phyloP scores from a whole-genome alignment of 495 filamentous ascomycete species.

The Podospora appendiculata region DNA sequence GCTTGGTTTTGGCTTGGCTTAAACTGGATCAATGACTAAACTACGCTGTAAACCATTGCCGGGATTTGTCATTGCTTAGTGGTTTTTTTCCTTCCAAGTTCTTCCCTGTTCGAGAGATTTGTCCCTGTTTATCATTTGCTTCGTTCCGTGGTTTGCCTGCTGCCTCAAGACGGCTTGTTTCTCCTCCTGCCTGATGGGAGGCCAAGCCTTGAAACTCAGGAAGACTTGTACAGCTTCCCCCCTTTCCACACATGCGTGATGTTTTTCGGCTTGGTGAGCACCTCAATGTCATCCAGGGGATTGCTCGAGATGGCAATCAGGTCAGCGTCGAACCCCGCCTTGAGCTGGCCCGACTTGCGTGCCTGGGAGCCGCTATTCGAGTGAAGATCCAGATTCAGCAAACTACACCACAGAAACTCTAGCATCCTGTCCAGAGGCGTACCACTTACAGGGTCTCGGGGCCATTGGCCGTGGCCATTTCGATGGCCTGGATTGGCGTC shows the following conservation, averaged over 20 bases:
- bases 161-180: too few relatives aligned
- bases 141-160: too few relatives aligned
- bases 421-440: too few relatives aligned
- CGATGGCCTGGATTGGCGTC: conserved; percentile 44
- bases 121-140: too few relatives aligned
- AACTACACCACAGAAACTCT: not conserved
- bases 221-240: conserved; percentile 32
- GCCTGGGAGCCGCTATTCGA: conserved; percentile 25
- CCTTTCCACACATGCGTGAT: conserved; percentile 42
- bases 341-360: conserved; percentile 40
- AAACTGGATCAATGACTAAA: too few relatives aligned
- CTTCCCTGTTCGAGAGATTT: too few relatives aligned
- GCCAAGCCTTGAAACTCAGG: not conserved
- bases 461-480: conserved; percentile 44
- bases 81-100: too few relatives aligned
- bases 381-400: not conserved
- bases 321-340: conserved; percentile 42
- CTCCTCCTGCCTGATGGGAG: too few relatives aligned
- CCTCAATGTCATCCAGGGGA: conserved; percentile 38
- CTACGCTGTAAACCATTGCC: too few relatives aligned
- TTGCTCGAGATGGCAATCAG: conserved; percentile 36
- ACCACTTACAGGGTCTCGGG: conserved; percentile 26
- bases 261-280: conserved; percentile 32
- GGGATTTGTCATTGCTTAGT: too few relatives aligned
- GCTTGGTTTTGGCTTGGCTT: too few relatives aligned